These are phyloP conservation scores for Lachancea meyersii DNA, from an alignment of 805 yeast genomes.

Conservation along the genomic window DNA sequence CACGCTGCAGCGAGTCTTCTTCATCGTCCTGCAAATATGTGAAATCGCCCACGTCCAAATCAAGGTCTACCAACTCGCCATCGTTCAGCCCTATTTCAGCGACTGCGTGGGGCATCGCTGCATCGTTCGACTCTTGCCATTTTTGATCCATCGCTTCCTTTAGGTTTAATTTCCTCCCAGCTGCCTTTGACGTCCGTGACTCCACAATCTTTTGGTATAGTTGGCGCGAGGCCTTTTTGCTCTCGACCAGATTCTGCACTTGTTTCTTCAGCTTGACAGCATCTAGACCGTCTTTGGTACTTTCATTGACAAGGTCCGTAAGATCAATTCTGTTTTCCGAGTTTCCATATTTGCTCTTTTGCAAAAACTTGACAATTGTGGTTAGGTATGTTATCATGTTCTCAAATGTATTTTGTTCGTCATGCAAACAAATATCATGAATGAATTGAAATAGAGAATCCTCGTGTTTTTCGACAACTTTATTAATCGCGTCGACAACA, in stretches of 20 bases:
- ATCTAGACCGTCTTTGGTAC: slow-evolving; percentile 21
- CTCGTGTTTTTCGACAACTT: slow-evolving; percentile 65
- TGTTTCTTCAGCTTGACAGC: slow-evolving; percentile 33
- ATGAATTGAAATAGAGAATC: slow-evolving; percentile 66
- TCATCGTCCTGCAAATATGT: slow-evolving; percentile 17
- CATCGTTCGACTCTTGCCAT: slow-evolving; percentile 41
- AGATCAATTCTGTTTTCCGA: slow-evolving; percentile 43
- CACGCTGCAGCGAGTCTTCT: slow-evolving; percentile 27
- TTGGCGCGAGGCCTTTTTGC: slow-evolving; percentile 34
- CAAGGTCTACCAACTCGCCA: slow-evolving; percentile 42
- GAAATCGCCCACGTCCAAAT: slow-evolving; percentile 29
- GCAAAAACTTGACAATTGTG: slow-evolving; percentile 53
- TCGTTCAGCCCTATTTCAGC: slow-evolving; percentile 46
- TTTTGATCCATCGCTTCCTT: slow-evolving; percentile 33
- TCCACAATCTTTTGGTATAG: slow-evolving; percentile 27
- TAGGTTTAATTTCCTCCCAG: slow-evolving; percentile 16
- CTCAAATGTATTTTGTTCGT: slow-evolving; percentile 63
- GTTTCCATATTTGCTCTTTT: slow-evolving; percentile 47
- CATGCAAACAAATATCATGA: slow-evolving; percentile 76
- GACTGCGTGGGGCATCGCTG: slow-evolving; percentile 37
- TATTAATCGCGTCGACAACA: slow-evolving; percentile 47
- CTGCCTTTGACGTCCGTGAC: slow-evolving; percentile 18
- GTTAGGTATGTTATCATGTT: slow-evolving; percentile 71
- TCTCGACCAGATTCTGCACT: slow-evolving; percentile 34
- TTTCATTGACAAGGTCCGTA: slow-evolving; percentile 28